Evolutionary conservation across 805 yeast genomes (phyloP), one percentile per base, ranked within the genome.

Genomic region (Lachancea thermotolerans): DNA sequence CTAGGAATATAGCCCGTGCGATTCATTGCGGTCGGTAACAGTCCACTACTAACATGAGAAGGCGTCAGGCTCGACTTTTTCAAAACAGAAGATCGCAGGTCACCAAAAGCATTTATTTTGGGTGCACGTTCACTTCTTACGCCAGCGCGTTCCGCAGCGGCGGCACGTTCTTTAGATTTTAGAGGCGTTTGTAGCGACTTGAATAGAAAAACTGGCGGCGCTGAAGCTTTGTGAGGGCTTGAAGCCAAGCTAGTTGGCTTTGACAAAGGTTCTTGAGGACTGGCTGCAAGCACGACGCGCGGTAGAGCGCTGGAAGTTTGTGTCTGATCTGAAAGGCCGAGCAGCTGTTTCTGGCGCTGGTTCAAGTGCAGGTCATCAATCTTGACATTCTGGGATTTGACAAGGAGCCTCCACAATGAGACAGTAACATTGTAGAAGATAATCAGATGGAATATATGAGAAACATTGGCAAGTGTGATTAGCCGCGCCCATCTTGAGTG

Each of bases 1-100:
- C 68, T 64, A 16, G 68, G 66, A 31, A 58, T 62, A 46, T 64
- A 64, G 14, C 66, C 62, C 18, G 51, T 50, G 6, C 52, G 51
- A 34, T 25, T 32, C 29, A 30, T 39, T n/a, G 50, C 46, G 18
- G 43, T 34, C 21, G 39, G 28, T 7, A 30, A 57, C 11, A 53
- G 38, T n/a, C 41, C 33, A 3, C 41, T 42, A 6, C 49, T 16
- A 14, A 35, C 44, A 14, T 50, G 42, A 6, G 53, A 27, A 2
- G 49, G 59, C 4, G 63, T 61, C 36, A 58, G 44, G 2, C 39
- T 29, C 27, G 37, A 11, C 32, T 44, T 41, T 10, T 14, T 34
- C 2, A 37, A 17, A 14, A 29, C 28, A 11, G 45, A 34, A 6
- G 41, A 37, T 31, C 49, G 41, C 25, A 49, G 21, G 32, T 48